Evolutionary conservation across 2,329 filamentous ascomycete species (phyloP).

Genomic region (Pseudocercospora eumusae): DNA sequence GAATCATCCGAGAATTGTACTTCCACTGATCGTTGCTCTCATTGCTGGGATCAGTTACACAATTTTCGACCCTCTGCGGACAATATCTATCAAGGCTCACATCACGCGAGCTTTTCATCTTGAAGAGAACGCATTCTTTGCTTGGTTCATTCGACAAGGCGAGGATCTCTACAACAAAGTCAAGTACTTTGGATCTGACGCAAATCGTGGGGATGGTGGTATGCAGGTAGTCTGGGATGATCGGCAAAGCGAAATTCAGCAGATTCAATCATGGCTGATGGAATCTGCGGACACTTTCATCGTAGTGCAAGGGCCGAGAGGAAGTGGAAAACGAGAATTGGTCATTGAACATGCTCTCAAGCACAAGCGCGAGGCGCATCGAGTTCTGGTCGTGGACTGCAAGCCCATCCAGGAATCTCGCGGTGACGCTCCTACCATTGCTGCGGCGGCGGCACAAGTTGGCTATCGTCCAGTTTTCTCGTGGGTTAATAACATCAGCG

Average conservation of each 20-base stretch:
- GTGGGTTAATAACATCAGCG: slow-evolving; percentile 93
- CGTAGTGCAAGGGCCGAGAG: slow-evolving; percentile 86
- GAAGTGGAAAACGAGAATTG: slow-evolving; percentile 86
- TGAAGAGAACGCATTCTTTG: slow-evolving; percentile 70
- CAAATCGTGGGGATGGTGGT: slow-evolving; percentile 62
- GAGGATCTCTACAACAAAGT: slow-evolving; percentile 61
- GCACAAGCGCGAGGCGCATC: slow-evolving; percentile 58
- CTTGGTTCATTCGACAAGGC: slow-evolving; percentile 77
- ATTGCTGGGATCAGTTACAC: slow-evolving; percentile 80
- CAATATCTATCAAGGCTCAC: slow-evolving; percentile 87
- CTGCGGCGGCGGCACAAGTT: slow-evolving; percentile 75
- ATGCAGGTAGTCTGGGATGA: slow-evolving; percentile 86
- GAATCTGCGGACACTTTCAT: slow-evolving; percentile 91
- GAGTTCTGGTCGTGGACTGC: slow-evolving; percentile 86
- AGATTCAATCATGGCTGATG: slow-evolving; percentile 80
- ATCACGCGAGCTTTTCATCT: slow-evolving; percentile 76
- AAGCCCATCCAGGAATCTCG: slow-evolving; percentile 89
- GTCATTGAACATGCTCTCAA: slow-evolving; percentile 81
- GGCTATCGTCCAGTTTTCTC: slow-evolving; percentile 93
- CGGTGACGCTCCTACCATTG: slow-evolving; percentile 83
- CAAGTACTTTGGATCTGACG: slow-evolving; percentile 40
- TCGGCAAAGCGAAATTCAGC: slow-evolving; percentile 75
- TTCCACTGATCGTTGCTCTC: slow-evolving; percentile 78
- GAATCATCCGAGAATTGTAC: slow-evolving; percentile 81
- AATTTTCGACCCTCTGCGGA: slow-evolving; percentile 90